Evolutionary conservation across 176 grass and related monocot species (phyloP).

Genomic region (Elymus sibiricus): DNA sequence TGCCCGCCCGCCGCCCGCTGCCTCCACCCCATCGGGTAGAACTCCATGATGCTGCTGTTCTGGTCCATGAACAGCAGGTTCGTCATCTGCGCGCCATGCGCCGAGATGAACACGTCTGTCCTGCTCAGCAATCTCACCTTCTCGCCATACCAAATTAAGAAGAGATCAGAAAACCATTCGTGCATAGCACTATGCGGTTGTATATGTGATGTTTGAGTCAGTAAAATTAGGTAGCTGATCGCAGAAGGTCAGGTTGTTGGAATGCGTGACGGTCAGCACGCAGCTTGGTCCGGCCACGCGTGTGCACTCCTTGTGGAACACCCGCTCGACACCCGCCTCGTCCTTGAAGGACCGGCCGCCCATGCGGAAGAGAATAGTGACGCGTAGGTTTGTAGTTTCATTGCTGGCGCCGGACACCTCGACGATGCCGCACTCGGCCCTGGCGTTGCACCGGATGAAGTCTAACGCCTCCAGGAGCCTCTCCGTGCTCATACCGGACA

Average conservation of each 20-base stretch:
- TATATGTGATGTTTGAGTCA: too few relatives aligned
- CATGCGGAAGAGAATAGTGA: slow-evolving; percentile 48
- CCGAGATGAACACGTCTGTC: slow-evolving; percentile 58
- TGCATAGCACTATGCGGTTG: too few relatives aligned
- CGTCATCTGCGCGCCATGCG: slow-evolving; percentile 74
- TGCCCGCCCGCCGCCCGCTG: slow-evolving; percentile 45
- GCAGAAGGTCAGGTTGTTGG: slow-evolving; percentile 62
- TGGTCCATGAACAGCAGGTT: slow-evolving; percentile 75
- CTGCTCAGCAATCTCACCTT: slow-evolving; percentile 60
- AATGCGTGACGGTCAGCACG: slow-evolving; percentile 23
- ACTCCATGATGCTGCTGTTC: slow-evolving; percentile 58
- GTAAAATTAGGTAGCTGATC: slow-evolving; percentile 27
- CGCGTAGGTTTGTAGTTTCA: not conserved
- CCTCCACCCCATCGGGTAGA: slow-evolving; percentile 58
- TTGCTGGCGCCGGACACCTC: not conserved
- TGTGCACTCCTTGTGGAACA: slow-evolving; percentile 48
- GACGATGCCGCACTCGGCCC: slow-evolving; percentile 37
- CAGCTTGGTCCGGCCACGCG: slow-evolving; percentile 29
- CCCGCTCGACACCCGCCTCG: slow-evolving; percentile 32
- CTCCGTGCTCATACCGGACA: slow-evolving; percentile 4
- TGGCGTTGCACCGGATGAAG: slow-evolving; percentile 55
- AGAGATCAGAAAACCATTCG: not conserved
- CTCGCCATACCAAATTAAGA: too few relatives aligned
- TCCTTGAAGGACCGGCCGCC: slow-evolving; percentile 66
- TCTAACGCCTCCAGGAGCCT: slow-evolving; percentile 34